Conservation (phyloP, 768 basidiomycete genomes). For the Psilocybe tampanensis region DNA sequence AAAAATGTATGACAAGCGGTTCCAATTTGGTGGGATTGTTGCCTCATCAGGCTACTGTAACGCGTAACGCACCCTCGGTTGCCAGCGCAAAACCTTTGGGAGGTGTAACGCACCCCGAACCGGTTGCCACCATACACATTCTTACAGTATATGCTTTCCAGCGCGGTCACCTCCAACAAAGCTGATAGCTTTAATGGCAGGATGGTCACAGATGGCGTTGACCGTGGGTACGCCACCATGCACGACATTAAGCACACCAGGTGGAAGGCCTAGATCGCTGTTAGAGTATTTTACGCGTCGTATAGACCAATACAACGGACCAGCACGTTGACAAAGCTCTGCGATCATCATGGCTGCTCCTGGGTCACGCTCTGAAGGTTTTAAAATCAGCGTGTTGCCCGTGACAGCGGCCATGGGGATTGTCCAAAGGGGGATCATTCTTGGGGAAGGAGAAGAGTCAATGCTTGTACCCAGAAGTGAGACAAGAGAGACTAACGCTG, state of each 20-base stretch:
- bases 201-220: constrained; percentile 92
- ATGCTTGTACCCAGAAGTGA: not conserved
- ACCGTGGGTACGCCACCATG: constrained; percentile 91
- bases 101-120: too few relatives aligned
- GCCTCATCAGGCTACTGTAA: too few relatives aligned
- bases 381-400: constrained; percentile 93
- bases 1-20: too few relatives aligned
- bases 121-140: too few relatives aligned
- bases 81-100: too few relatives aligned
- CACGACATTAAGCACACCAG: constrained; percentile 89
- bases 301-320: constrained; percentile 29
- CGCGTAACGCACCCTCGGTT: too few relatives aligned
- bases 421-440: constrained; percentile 97
- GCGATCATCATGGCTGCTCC: constrained; percentile 98
- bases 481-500: constrained; percentile 57
- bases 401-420: constrained; percentile 88
- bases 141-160: constrained; percentile 92
- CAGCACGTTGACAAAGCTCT: constrained; percentile 89
- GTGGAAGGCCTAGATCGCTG: constrained; percentile 60
- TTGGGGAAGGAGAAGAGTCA: constrained; percentile 27
- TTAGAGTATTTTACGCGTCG: not conserved
- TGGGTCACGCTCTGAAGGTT: constrained; percentile 96
- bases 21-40: too few relatives aligned
- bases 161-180: constrained; percentile 96
- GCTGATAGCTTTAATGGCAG: constrained; percentile 90